A percentile compares a stretch with the other conserved stretches of the same genome.
These are phyloP conservation scores for Kwoniella heveanensis DNA, from an alignment of 768 basidiomycete genomes.

Conservation along the genomic window DNA sequence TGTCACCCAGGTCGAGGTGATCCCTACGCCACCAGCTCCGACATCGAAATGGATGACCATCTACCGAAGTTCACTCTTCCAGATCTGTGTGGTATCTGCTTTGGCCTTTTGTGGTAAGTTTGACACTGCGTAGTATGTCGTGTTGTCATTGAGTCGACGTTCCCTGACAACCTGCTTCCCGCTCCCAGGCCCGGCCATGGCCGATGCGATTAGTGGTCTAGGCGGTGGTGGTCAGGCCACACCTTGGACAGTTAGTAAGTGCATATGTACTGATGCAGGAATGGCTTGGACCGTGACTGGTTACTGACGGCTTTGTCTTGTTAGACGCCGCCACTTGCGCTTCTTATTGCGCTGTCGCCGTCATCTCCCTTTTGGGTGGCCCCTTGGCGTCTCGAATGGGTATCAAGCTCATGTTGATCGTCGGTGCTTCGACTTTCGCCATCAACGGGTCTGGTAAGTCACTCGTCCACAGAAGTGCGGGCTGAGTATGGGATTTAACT, in stretches of 20 bases:
- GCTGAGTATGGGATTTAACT: neutral
- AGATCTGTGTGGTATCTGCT: conserved; percentile 22
- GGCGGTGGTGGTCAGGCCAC: conserved; percentile 39
- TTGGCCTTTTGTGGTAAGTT: conserved; percentile 17
- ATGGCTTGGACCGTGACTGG: too few species aligned
- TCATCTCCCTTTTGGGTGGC: conserved; percentile 27
- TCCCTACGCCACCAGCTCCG: conserved; percentile 6
- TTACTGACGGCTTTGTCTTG: too few species aligned
- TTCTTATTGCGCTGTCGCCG: conserved; percentile 18
- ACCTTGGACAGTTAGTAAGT: conserved; percentile 25
- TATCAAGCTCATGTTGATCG: conserved; percentile 27
- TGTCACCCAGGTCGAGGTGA: conserved; percentile 3
- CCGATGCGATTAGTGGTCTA: conserved; percentile 34
- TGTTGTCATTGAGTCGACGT: too few species aligned
- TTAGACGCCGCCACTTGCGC: too few species aligned
- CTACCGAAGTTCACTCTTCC: conserved; percentile 18
- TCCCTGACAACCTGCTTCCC: conserved; percentile 14
- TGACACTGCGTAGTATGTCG: too few species aligned
- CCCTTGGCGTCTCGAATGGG: conserved; percentile 27
- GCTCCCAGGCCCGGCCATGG: conserved; percentile 28
- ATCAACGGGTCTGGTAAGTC: conserved; percentile 18
- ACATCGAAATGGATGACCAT: conserved; percentile 12
- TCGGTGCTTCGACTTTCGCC: conserved; percentile 31
- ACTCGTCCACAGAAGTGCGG: neutral
- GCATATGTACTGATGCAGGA: too few species aligned